phyloP scores from a whole-genome alignment of 2,329 filamentous ascomycete genomes.

The Massarina eburnea region DNA sequence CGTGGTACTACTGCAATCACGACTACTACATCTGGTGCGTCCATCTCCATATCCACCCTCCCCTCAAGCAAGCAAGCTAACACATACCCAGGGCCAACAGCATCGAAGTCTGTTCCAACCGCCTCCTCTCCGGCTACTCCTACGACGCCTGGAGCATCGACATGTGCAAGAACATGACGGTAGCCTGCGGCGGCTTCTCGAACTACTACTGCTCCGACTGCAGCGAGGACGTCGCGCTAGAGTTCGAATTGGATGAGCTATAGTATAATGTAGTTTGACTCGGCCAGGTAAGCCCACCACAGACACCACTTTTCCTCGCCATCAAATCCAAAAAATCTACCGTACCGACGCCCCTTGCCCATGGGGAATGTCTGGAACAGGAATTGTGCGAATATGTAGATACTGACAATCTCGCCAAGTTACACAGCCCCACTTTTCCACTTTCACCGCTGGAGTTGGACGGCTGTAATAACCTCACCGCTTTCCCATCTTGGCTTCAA shows the following conservation, averaged over 20 bases:
- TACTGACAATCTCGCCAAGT: too few relatives aligned
- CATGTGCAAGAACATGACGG: slow-evolving; percentile 49
- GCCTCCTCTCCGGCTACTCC: slow-evolving; percentile 50
- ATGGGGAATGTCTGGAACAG: too few relatives aligned
- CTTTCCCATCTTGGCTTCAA: too few relatives aligned
- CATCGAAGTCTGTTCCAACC: slow-evolving; percentile 49
- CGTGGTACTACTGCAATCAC: slow-evolving; percentile 52
- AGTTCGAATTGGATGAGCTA: slow-evolving; percentile 46
- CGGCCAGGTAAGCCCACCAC: too few relatives aligned
- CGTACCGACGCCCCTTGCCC: too few relatives aligned
- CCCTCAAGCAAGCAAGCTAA: slow-evolving; percentile 5
- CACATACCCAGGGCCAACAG: slow-evolving; percentile 38
- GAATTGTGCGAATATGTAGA: too few relatives aligned
- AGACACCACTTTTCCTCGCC: too few relatives aligned
- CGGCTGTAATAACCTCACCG: too few relatives aligned
- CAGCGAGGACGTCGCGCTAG: slow-evolving; percentile 46
- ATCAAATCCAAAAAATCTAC: too few relatives aligned
- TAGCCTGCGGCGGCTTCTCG: slow-evolving; percentile 46
- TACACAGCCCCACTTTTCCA: too few relatives aligned
- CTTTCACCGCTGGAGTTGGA: too few relatives aligned
- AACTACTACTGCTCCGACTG: slow-evolving; percentile 50
- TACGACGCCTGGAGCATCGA: slow-evolving; percentile 53
- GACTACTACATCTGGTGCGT: slow-evolving; percentile 50
- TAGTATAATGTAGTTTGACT: too few relatives aligned
- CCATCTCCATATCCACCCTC: background rate